These are phyloP conservation scores for Ophiostoma perfectum DNA, from an alignment of 2,329 filamentous ascomycete genomes.

Conservation along the genomic window DNA sequence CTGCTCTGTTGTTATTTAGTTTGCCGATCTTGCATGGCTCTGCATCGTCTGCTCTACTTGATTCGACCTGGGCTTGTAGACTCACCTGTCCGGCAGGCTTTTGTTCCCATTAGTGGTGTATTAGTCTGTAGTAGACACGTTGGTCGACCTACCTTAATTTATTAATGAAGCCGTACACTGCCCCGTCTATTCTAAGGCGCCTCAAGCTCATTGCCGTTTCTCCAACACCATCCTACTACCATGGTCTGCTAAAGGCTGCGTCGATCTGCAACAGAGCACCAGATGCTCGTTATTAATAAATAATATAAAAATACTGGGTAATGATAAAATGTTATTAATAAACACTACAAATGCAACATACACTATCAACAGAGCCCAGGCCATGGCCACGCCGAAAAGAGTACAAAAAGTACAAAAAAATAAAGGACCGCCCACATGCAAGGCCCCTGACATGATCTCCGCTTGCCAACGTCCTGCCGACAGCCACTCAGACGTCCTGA, in stretches of 20 bases:
- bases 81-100: neutral
- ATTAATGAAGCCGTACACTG: no score
- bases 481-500: slow-evolving; percentile 3
- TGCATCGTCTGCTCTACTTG: neutral
- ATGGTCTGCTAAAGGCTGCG: neutral
- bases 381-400: neutral
- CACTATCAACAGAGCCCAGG: no score
- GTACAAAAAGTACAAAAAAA: neutral
- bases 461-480: slow-evolving; percentile 7
- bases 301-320: neutral
- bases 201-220: no score
- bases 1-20: neutral
- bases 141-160: neutral
- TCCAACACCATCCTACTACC: no score
- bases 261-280: neutral
- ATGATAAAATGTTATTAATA: neutral
- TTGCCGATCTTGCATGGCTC: neutral
- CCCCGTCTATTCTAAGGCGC: no score
- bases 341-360: neutral
- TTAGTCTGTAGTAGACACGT: neutral
- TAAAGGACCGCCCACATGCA: neutral
- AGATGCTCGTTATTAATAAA: neutral
- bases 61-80: neutral
- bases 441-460: slow-evolving; percentile 11
- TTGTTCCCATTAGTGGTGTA: neutral